These are phyloP conservation scores for Aspergillus novofumigatus DNA, from an alignment of 2,329 filamentous ascomycete genomes.

Conservation along the genomic window DNA sequence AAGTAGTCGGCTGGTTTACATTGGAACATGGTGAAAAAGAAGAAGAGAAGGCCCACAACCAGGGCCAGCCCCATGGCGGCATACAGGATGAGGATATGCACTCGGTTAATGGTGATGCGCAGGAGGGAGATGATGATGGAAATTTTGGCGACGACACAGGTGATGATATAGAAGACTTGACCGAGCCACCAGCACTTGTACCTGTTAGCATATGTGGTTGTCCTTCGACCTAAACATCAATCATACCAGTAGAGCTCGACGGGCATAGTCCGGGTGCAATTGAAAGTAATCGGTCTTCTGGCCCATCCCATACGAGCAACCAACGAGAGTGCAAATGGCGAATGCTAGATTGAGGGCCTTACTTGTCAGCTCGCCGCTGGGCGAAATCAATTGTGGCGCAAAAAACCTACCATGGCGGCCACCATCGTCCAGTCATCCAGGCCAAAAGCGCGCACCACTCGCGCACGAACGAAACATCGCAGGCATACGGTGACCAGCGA, in stretches of 20 bases:
- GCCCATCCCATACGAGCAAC: conserved; percentile 22
- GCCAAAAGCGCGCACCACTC: conserved; percentile 28
- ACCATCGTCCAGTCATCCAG: conserved; percentile 21
- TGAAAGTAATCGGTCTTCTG: conserved; percentile 17
- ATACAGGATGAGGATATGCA: conserved; percentile 47
- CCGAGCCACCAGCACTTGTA: conserved; percentile 46
- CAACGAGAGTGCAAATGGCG: conserved; percentile 23
- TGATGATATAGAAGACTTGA: conserved; percentile 48
- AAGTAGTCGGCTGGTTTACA: conserved; percentile 48
- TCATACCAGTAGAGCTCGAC: conserved; percentile 21
- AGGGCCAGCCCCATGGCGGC: conserved; percentile 41
- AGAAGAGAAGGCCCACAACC: conserved; percentile 44
- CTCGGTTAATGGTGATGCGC: conserved; percentile 42
- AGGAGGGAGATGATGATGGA: conserved; percentile 51
- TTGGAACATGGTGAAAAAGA: conserved; percentile 49
- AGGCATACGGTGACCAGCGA: conserved; percentile 29
- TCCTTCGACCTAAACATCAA: not conserved
- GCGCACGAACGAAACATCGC: conserved; percentile 32
- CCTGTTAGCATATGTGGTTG: not conserved
- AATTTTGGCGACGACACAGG: conserved; percentile 45
- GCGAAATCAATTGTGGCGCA: not conserved
- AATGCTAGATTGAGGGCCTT: conserved; percentile 25
- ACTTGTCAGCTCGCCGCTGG: not conserved
- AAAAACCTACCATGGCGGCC: conserved; percentile 13
- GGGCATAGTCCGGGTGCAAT: conserved; percentile 15